Conservation (phyloP, 225 moss, liverwort and hornwort genomes). For the Polytrichum commune region DNA sequence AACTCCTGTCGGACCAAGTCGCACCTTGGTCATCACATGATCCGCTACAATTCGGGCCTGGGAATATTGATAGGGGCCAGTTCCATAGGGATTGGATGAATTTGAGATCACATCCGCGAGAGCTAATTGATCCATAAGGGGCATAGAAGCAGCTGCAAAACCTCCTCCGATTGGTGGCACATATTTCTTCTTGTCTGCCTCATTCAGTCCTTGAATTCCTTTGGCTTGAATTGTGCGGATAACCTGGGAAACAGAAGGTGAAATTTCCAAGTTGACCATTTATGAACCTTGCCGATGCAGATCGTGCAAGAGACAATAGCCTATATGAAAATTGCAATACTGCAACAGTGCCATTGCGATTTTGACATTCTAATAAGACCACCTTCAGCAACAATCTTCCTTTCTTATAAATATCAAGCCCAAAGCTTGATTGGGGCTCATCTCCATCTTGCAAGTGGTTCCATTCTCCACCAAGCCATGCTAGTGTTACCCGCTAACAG, state of each 20-base stretch:
- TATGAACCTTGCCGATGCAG: too few species aligned
- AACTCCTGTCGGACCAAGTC: neutral
- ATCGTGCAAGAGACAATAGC: too few species aligned
- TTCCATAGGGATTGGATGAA: conserved; percentile 48
- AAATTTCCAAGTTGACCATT: too few species aligned
- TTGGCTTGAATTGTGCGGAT: conserved; percentile 72
- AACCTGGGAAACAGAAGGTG: conserved; percentile 35
- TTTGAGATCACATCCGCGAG: conserved; percentile 46
- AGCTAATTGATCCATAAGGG: conserved; percentile 48
- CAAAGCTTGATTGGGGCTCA: too few species aligned
- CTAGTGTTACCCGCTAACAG: too few species aligned
- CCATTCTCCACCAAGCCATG: too few species aligned
- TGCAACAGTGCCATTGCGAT: too few species aligned
- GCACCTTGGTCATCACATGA: conserved; percentile 67
- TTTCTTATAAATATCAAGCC: too few species aligned
- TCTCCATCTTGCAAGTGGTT: too few species aligned
- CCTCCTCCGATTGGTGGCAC: conserved; percentile 64
- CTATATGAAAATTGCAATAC: too few species aligned
- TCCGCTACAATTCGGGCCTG: conserved; percentile 84
- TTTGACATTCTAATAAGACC: too few species aligned
- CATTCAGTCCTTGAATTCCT: conserved; percentile 72
- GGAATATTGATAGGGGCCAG: conserved; percentile 71
- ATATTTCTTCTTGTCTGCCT: conserved; percentile 57
- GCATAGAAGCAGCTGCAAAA: conserved; percentile 56
- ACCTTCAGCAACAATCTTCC: too few species aligned